Evolutionary conservation across 1,139 yeast genomes (phyloP).

Genomic region (Hemisphaericaspora lyxosophila): DNA sequence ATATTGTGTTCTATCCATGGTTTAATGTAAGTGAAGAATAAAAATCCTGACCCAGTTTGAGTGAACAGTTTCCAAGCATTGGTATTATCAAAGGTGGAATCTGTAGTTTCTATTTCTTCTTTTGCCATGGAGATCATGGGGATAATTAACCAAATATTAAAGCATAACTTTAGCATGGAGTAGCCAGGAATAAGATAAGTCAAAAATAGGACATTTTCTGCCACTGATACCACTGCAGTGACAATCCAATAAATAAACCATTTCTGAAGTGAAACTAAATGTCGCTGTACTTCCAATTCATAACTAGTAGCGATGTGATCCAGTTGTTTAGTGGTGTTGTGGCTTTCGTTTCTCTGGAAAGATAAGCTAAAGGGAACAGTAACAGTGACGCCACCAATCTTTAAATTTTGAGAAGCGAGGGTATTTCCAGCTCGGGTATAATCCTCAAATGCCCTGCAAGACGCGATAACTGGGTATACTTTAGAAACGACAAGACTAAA

Average conservation of each 20-base stretch:
- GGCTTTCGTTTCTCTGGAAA: slow-evolving; percentile 13
- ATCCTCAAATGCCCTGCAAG: slow-evolving; percentile 51
- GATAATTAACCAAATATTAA: slow-evolving; percentile 53
- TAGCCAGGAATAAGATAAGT: slow-evolving; percentile 49
- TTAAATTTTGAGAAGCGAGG: slow-evolving; percentile 27
- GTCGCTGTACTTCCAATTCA: slow-evolving; percentile 23
- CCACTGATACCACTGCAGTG: slow-evolving; percentile 32
- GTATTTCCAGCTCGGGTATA: slow-evolving; percentile 29
- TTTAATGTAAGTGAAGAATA: slow-evolving; percentile 31
- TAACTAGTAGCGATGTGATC: slow-evolving; percentile 9
- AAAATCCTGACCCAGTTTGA: slow-evolving; percentile 38
- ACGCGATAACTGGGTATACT: slow-evolving; percentile 53
- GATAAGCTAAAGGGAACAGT: slow-evolving; percentile 30
- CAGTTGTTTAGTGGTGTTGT: too few relatives aligned
- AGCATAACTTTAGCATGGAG: slow-evolving; percentile 36
- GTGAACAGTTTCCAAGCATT: slow-evolving; percentile 29
- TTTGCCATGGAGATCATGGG: slow-evolving; percentile 34
- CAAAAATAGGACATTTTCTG: slow-evolving; percentile 34
- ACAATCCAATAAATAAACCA: slow-evolving; percentile 64
- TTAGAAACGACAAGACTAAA: slow-evolving; percentile 34
- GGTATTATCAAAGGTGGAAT: slow-evolving; percentile 14
- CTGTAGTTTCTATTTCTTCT: slow-evolving; percentile 8
- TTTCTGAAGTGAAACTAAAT: slow-evolving; percentile 47
- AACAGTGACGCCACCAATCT: slow-evolving; percentile 34
- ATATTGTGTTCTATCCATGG: slow-evolving; percentile 32